These are phyloP conservation scores for Cornus kousa DNA, from an alignment of 148 eudicot species.

Conservation along the genomic window DNA sequence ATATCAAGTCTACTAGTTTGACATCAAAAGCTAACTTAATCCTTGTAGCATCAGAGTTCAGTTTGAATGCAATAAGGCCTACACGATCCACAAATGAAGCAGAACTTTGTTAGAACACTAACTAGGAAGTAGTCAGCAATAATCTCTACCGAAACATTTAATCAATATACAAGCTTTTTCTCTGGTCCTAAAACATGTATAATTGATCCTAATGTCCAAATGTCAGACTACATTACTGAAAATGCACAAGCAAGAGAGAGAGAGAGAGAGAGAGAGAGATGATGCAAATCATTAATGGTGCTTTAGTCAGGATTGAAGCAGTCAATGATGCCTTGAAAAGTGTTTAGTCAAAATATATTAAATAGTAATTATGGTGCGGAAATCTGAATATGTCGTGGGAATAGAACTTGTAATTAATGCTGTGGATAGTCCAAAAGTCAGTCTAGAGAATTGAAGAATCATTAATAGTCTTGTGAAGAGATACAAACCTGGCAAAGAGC, in stretches of 20 bases:
- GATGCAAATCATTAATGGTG: not conserved
- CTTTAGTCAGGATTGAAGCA: too few species aligned
- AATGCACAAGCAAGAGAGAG: not conserved
- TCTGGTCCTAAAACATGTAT: not conserved
- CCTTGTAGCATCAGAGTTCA: too few species aligned
- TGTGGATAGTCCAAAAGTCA: too few species aligned
- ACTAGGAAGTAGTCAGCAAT: not conserved
- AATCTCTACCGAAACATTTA: not conserved
- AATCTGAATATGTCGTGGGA: too few species aligned
- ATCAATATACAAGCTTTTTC: not conserved
- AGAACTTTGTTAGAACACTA: not conserved
- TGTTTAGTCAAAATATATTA: too few species aligned
- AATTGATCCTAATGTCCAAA: not conserved
- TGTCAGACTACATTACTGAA: not conserved
- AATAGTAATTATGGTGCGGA: too few species aligned
- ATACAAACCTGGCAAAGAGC: slow-evolving; percentile 51
- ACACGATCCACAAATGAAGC: not conserved
- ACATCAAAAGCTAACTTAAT: too few species aligned
- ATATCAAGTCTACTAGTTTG: not conserved
- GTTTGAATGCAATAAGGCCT: not conserved
- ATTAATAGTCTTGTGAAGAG: slow-evolving; percentile 1
- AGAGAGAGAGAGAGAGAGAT: slow-evolving; percentile 7
- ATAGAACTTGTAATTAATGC: too few species aligned
- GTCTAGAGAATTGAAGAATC: too few species aligned
- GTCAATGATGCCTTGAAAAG: too few species aligned